Percentiles rank a stretch among this genome's conserved stretches.
Conservation (phyloP, 116 monocot genomes). For the Trichopus zeylanicus region DNA sequence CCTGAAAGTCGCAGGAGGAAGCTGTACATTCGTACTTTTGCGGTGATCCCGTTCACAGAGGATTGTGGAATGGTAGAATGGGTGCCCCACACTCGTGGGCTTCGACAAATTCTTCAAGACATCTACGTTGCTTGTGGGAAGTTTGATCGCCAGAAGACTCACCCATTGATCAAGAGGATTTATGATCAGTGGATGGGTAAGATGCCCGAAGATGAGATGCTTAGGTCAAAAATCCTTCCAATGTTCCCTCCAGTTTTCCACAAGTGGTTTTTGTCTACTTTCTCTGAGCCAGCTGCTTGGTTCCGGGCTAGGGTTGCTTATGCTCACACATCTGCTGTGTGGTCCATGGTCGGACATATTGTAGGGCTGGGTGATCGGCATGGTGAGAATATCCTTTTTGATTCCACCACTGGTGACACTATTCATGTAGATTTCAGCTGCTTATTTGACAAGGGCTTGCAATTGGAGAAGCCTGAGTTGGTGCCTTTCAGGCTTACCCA, state of each 20-base stretch:
- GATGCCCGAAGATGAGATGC: constrained; percentile 86
- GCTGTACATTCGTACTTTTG: constrained; percentile 92
- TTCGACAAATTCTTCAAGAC: constrained; percentile 94
- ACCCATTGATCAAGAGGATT: constrained; percentile 71
- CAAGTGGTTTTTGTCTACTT: constrained; percentile 87
- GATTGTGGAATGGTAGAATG: constrained; percentile 99
- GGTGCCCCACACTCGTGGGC: constrained; percentile 95
- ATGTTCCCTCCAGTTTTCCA: constrained; percentile 96
- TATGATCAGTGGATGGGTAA: constrained; percentile 85
- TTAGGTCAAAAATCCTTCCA: constrained; percentile 76
- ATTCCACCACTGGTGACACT: constrained; percentile 90
- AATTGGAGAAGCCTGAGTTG: constrained; percentile 88
- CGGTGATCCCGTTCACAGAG: constrained; percentile 90
- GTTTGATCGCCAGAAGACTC: constrained; percentile 81
- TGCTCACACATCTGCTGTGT: constrained; percentile 93
- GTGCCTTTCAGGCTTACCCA: constrained; percentile 97
- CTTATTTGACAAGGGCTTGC: constrained; percentile 92
- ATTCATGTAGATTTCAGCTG: constrained; percentile 99
- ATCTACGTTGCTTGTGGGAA: constrained; percentile 83
- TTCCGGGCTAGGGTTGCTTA: constrained; percentile 83
- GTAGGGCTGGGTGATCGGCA: constrained; percentile 95
- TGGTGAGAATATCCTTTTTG: constrained; percentile 96
- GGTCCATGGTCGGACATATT: constrained; percentile 99
- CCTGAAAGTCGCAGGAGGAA: constrained; percentile 95
- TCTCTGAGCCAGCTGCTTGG: constrained; percentile 98